Evolutionary conservation across 2,329 filamentous ascomycete genomes (phyloP), one percentile per base, ranked within the genome.

Genomic region (Botrytis pseudocinerea): DNA sequence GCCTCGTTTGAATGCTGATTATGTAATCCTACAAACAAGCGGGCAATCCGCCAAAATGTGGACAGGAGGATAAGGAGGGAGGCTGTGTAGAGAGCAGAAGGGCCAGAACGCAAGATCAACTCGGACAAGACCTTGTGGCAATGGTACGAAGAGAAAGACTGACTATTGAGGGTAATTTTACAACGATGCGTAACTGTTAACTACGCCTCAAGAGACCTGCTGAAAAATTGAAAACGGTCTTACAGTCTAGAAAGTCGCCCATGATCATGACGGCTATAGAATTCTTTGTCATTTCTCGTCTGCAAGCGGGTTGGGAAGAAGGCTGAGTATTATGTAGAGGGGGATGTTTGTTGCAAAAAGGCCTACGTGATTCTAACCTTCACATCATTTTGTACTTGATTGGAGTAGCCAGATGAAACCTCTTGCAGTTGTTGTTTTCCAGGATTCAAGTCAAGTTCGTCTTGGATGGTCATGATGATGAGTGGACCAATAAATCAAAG

Each of bases 201-300:
- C 70, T 69, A 69, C 48, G 70, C 70, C 70, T 69, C 70, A 20
- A 25, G 46, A 69, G 70, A 62, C 51, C 63, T 57, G 57, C 51
- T 69, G 70, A 69, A 69, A 69, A 4, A 69, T 54, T 42, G 70
- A 61, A 69, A 61, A 51, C 42, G 32, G 63, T 61, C 70, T 69
- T 44, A 18, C 16, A n/a, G 35, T 72, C 42, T 68, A 25, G 22
- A 32, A 18, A 48, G 32, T n/a, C 28, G 20, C 59, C n/a, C n/a
- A n/a, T n/a, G n/a, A n/a, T 46, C 44, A 70, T 40, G 46, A 38
- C 48, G 28, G 35, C 18, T 20, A 16, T 32, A 48, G 8, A 18
- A 63, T 18, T 44, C 44, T 66, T 54, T 8, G 48, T 16, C 46
- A 25, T 54, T 68, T 68, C 64, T 42, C 64, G 46, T 40, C 51